phyloP scores from a whole-genome alignment of 2,329 filamentous ascomycete genomes.

The Fusarium staphyleae region DNA sequence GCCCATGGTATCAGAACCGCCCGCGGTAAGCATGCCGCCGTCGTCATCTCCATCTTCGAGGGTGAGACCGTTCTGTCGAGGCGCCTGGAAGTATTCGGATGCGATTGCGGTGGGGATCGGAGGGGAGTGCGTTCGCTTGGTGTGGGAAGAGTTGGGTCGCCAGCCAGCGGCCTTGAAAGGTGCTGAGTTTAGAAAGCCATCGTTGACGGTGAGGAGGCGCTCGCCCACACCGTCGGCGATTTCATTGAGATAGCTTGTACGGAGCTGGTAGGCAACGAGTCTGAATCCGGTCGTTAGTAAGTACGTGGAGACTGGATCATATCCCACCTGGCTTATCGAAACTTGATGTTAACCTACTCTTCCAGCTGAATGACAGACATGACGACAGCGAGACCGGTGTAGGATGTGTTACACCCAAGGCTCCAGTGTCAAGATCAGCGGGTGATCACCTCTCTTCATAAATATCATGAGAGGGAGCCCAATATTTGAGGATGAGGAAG shows the following conservation, averaged over 20 bases:
- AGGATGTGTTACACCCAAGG: constrained; percentile 6
- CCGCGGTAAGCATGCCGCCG: constrained; percentile 73
- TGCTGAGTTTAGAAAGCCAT: constrained; percentile 78
- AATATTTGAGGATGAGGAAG: neutral
- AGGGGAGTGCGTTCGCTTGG: constrained; percentile 84
- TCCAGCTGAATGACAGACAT: constrained; percentile 52
- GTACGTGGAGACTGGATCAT: neutral
- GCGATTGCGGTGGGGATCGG: constrained; percentile 84
- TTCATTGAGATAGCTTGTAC: constrained; percentile 79
- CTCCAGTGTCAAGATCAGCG: neutral
- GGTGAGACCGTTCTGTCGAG: constrained; percentile 67
- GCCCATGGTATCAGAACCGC: constrained; percentile 71
- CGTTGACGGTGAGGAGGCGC: constrained; percentile 81
- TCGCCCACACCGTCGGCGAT: constrained; percentile 86
- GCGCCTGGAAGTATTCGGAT: constrained; percentile 83
- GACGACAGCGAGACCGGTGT: constrained; percentile 11
- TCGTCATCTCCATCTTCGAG: constrained; percentile 77
- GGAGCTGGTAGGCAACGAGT: constrained; percentile 82
- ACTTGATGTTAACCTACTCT: constrained; percentile 42
- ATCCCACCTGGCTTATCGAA: neutral
- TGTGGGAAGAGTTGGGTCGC: constrained; percentile 74
- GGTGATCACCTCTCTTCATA: constrained; percentile 25
- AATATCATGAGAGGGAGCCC: constrained; percentile 8
- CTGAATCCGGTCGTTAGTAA: constrained; percentile 51
- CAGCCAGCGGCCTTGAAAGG: constrained; percentile 86